Evolutionary conservation across 176 grass and related monocot species (phyloP), one percentile per base, ranked within the genome.

Genomic region (Oropetium thomaeum): DNA sequence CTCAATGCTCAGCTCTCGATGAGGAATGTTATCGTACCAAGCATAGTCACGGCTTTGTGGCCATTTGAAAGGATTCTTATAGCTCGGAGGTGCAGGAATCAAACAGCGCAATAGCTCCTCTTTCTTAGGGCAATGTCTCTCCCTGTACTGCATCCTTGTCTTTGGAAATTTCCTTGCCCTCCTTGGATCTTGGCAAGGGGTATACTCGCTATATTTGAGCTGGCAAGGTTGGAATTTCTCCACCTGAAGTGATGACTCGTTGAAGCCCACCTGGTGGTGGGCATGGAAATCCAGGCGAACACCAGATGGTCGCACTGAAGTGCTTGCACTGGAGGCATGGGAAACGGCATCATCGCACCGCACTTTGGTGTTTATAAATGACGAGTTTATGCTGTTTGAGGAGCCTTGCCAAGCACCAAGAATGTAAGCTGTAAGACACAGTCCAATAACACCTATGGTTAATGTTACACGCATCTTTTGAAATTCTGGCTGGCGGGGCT

Each of bases 21-120:
- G 93, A 53, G 93, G 93, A 51, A 96, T 96, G 75, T 96, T 96
- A 74, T 89, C 87, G 28, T 81, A 96, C 93, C 93, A 96, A n/a
- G 93, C 93, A 48, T 85, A 92, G 39, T 96, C 89, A 11, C 93
- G 82, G 57, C 93, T 85, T 52, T 83, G 81, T 0, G 93, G 93
- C 93, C 93, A 96, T 43, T 58, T 80, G 69, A 96, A 96, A 14
- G 92, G 93, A 27, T 92, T 96, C 81, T 80, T 92, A 12, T 96
- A 96, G 34, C 77, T 78, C 2, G 81, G 84, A 2, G 93, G 93
- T 0, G 89, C 87, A 35, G 93, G 93, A 53, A 96, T 89, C 78
- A 96, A 78, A 74, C 93, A 96, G 13, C 74, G 71, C 8, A 96
- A 66, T 30, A 92, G 60, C 31, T 89, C 81, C 9, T 92, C 16